These are phyloP conservation scores for Candida boleticola DNA, from an alignment of 805 yeast genomes.

Conservation along the genomic window DNA sequence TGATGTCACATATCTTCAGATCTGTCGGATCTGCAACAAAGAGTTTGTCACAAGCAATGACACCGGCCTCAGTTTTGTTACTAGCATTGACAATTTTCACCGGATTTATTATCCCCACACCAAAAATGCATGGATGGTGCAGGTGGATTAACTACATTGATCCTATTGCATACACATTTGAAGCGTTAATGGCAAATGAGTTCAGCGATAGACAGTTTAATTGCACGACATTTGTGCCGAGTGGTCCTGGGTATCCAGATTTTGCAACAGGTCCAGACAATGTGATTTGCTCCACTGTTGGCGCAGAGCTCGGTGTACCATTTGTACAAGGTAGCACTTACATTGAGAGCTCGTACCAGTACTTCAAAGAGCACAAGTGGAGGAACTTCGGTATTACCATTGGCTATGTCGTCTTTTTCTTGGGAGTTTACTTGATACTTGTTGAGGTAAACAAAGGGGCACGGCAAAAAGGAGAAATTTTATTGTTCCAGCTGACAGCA, in stretches of 20 bases:
- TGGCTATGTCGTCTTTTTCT: conserved; percentile 55
- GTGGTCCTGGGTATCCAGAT: conserved; percentile 31
- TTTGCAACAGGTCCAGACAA: conserved; percentile 7
- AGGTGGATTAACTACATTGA: conserved; percentile 62
- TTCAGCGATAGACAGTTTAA: conserved; percentile 44
- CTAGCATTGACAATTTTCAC: conserved; percentile 49
- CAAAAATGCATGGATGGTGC: conserved; percentile 60
- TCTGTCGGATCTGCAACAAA: conserved; percentile 48
- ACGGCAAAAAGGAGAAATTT: conserved; percentile 67
- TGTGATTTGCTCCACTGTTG: conserved; percentile 20
- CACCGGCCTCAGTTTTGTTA: conserved; percentile 53
- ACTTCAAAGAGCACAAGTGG: conserved; percentile 52
- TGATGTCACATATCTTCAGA: conserved; percentile 58
- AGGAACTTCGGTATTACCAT: conserved; percentile 61
- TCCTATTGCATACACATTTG: conserved; percentile 58
- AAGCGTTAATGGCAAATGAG: conserved; percentile 57
- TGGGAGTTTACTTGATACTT: conserved; percentile 49
- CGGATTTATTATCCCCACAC: conserved; percentile 59
- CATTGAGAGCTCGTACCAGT: conserved; percentile 42
- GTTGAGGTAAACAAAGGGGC: conserved; percentile 62
- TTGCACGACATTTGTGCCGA: conserved; percentile 51
- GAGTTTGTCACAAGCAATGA: conserved; percentile 53
- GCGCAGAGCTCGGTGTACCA: conserved; percentile 18
- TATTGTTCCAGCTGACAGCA: conserved; percentile 54
- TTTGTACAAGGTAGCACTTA: conserved; percentile 24